phyloP scores from a whole-genome alignment of 202 grass and related monocot genomes.

The Zizania palustris region DNA sequence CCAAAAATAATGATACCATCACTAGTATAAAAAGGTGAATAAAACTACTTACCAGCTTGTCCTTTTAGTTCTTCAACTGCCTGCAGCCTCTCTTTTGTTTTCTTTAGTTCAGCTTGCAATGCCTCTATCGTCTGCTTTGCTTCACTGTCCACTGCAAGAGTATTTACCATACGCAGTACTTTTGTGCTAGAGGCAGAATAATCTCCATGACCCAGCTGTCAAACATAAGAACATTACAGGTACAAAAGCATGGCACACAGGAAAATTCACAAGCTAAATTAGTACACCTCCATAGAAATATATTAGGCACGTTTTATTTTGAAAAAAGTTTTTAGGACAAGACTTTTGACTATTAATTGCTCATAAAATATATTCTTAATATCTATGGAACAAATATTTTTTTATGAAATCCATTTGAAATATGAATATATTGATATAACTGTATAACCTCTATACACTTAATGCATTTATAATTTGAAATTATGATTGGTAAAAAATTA shows the following conservation, averaged over 20 bases:
- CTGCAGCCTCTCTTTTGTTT: conserved; percentile 82
- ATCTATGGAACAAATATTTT: no score
- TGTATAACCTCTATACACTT: no score
- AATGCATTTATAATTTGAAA: no score
- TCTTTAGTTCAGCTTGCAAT: conserved; percentile 86
- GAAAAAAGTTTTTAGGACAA: no score
- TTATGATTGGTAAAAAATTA: no score
- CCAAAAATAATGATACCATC: conserved; percentile 22
- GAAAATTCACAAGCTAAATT: conserved; percentile 22
- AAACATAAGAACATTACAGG: conserved; percentile 41
- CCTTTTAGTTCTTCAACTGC: conserved; percentile 97
- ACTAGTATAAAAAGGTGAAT: conserved; percentile 16
- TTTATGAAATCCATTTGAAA: no score
- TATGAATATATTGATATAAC: no score
- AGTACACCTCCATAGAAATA: neutral
- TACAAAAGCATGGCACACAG: conserved; percentile 12
- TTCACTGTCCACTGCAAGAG: conserved; percentile 88
- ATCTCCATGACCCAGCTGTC: conserved; percentile 95
- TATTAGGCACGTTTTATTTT: no score
- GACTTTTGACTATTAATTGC: no score
- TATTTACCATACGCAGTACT: conserved; percentile 95
- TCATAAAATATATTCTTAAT: no score
- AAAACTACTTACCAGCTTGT: conserved; percentile 67
- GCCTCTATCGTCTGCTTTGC: conserved; percentile 97
- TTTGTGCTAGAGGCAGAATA: conserved; percentile 89